Evolutionary conservation across 75 land plant genomes (phyloP), one percentile per base, ranked within the genome.

Genomic region (Pinus taeda): DNA sequence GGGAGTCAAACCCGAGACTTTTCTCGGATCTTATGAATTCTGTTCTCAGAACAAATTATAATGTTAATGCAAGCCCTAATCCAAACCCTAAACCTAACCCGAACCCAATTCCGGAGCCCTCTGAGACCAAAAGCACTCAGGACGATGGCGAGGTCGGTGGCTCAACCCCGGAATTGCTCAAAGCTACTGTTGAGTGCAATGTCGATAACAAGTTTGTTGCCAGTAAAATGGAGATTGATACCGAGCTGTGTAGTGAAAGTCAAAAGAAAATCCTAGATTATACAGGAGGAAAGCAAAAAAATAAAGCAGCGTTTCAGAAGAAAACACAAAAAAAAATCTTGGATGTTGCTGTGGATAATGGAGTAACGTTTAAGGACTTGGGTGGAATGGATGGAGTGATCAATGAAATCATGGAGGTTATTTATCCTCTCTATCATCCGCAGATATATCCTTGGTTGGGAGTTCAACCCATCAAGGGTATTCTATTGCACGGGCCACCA

Each of bases 401-500:
- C 60, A 89, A 87, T 24, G 91, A 90, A 76, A 84, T 83, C 64
- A 83, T 83, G 87, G 93, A 96, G 53, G 81, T 96, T 53, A 83
- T 94, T 30, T 85, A 84, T n/a, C 98, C 99, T 0, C 67, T 95
- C 42, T 85, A 76, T 63, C 81, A 88, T 81, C 98, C 98, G 0
- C 73, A 89, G 29, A 33, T 95, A 29, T 88, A 85, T n/a, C 66
- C 56, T 30, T 73, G 80, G 85, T 74, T 97, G 15, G 99, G 99
- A 12, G 88, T 95, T 56, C 76, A 78, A 42, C 98, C 93, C 3
- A 84, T 85, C 76, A 57, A 87, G 15, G 99, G 98, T 59, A 84
- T 97, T 57, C 83, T 97, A 74, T 58, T 97, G 33, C 93, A 95
- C 61, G 99, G 99, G 14, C 99, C 98, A 6, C 96, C 99, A 29